A percentile compares a stretch with the other conserved stretches of the same genome.
These are phyloP conservation scores for Neospermospora avenae DNA, from an alignment of 2,329 filamentous ascomycete species.

Conservation along the genomic window DNA sequence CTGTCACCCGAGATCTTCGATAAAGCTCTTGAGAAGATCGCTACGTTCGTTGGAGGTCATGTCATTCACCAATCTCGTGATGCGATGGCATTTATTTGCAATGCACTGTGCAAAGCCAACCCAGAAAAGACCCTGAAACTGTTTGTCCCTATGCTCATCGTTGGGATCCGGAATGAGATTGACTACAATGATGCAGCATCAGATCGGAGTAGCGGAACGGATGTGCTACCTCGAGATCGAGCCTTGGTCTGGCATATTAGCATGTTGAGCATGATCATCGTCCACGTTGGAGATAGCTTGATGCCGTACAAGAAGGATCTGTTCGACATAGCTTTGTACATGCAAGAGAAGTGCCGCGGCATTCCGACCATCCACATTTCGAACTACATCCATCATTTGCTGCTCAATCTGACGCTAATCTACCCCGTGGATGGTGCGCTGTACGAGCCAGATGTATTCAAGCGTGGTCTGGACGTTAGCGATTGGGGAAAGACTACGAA, in stretches of 20 bases:
- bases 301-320: conserved; percentile 86
- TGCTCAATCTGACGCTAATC: conserved; percentile 90
- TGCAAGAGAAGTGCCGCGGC: conserved; percentile 93
- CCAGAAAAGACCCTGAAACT: conserved; percentile 89
- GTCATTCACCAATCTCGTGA: conserved; percentile 96
- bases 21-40: conserved; percentile 85
- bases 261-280: conserved; percentile 96
- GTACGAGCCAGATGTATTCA: conserved; percentile 74
- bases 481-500: conserved; percentile 83
- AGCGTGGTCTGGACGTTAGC: conserved; percentile 67
- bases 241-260: conserved; percentile 96
- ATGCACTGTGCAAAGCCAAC: conserved; percentile 92
- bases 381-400: conserved; percentile 93
- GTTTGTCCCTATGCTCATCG: conserved; percentile 84
- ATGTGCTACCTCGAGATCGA: conserved; percentile 88
- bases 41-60: conserved; percentile 86
- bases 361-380: conserved; percentile 94
- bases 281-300: conserved; percentile 89
- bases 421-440: conserved; percentile 88
- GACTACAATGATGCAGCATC: conserved; percentile 95
- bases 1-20: conserved; percentile 93
- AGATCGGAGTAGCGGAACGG: conserved; percentile 86
- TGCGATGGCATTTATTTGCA: conserved; percentile 98
- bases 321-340: conserved; percentile 87
- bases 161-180: conserved; percentile 93